A percentile compares a stretch with the other conserved stretches of the same genome.
Evolutionary conservation across 169 alveolate species (phyloP).

Genomic region (Fabrea salina): DNA sequence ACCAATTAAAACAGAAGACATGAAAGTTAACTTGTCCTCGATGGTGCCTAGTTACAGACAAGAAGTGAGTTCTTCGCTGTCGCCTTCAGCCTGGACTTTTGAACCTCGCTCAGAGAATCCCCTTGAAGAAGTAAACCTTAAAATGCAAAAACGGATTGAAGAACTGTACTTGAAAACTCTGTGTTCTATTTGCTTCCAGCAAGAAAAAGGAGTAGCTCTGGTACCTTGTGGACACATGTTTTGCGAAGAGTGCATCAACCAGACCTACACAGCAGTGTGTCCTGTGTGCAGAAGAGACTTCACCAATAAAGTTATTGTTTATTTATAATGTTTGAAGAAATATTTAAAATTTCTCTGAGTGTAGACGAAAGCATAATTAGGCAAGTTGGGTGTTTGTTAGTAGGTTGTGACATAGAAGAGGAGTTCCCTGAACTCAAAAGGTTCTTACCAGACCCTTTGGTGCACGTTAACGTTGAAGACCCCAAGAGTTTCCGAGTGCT

Average conservation of each 20-base stretch:
- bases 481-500: neutral
- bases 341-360: neutral
- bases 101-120: neutral
- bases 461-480: neutral
- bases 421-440: neutral
- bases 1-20: neutral
- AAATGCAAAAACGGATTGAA: conserved; percentile 13
- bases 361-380: neutral
- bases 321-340: conserved; percentile 2
- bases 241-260: neutral
- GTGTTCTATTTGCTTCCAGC: conserved; percentile 18
- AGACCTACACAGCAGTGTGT: conserved; percentile 21
- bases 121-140: neutral
- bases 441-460: neutral
- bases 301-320: neutral
- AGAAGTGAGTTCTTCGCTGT: neutral
- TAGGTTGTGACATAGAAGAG: neutral
- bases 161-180: conserved; percentile 17
- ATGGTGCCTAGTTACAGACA: neutral
- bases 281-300: conserved; percentile 32
- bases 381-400: neutral
- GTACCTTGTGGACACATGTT: conserved; percentile 32
- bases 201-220: conserved; percentile 11
- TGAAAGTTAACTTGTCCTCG: neutral
- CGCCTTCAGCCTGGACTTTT: conserved; percentile 28